Evolutionary conservation across 2,329 filamentous ascomycete species (phyloP).

Genomic region (Alternaria sp.): DNA sequence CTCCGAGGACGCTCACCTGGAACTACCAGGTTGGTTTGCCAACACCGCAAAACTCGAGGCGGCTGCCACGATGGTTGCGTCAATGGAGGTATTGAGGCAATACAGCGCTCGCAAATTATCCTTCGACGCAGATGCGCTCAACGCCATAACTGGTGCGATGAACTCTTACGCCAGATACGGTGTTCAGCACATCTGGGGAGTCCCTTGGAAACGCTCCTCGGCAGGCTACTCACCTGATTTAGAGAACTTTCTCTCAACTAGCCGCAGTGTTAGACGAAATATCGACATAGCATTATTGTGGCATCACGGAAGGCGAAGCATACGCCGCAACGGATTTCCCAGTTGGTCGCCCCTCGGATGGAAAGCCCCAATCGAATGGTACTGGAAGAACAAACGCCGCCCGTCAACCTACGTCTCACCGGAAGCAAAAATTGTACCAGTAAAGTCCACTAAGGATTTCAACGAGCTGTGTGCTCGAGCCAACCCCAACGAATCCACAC

Average conservation of each 20-base stretch:
- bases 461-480: background rate
- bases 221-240: background rate
- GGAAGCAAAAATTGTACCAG: background rate
- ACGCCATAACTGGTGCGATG: background rate
- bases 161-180: background rate
- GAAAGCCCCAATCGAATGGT: background rate
- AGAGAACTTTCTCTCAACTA: background rate
- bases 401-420: background rate
- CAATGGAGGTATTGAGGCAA: background rate
- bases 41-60: background rate
- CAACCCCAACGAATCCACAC: background rate
- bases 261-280: background rate
- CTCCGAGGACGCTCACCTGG: background rate
- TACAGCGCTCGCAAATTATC: background rate
- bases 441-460: background rate
- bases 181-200: background rate
- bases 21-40: background rate
- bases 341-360: background rate
- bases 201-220: background rate
- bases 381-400: too few species aligned
- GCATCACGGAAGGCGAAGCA: accelerated
- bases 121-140: background rate
- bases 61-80: background rate
- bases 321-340: background rate
- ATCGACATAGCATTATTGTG: background rate